Evolutionary conservation across 257 asterid species (phyloP), one percentile per base, ranked within the genome.

Genomic region (Hygrophila difformis): DNA sequence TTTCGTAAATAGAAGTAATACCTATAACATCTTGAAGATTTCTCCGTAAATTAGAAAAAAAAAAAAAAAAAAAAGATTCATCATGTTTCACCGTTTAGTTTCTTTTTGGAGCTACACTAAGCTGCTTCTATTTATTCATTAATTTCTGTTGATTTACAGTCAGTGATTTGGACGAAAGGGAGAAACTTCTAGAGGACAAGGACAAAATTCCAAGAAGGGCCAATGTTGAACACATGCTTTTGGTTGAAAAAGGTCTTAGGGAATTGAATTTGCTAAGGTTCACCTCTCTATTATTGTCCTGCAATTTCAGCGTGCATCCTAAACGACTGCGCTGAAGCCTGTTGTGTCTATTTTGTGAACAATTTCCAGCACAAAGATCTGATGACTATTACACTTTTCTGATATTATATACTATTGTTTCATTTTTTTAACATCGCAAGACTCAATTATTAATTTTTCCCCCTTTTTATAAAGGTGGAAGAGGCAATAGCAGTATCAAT

Each of bases 191-290:
- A 13, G 53, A 17, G 12, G 60, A 52, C 44, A 45, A 24, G 53
- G 58, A 63, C 55, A 79, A 70, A 50, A 57, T 73, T 36, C 58
- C 68, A 18, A 66, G 67, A 46, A 89, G 70, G 41, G 78, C 70
- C 44, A 67, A 65, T 46, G 75, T 89, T 17, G 98, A 89, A 71
- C 85, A 88, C 77, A 79, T 82, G 93, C 84, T 89, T 64, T 57
- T 82, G 56, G 98, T 79, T 53, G 98, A 89, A 67, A 80, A 77
- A 61, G 96, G 88, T 65, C 92, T 89, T 16, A 62, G 77, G 56
- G 96, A 89, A 72, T 55, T 85, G 60, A 64, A 72, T 33, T 70
- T 72, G 22, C 91, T 89, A 89, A 89, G 98, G 96, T 88, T 61
- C 43, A 21, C 28, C 47, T 49, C 50, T 13, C 34, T 17, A 46